A percentile compares a stretch with the other conserved stretches of the same genome.
Conservation (phyloP, 345 rosid genomes). For the Populus nigra region DNA sequence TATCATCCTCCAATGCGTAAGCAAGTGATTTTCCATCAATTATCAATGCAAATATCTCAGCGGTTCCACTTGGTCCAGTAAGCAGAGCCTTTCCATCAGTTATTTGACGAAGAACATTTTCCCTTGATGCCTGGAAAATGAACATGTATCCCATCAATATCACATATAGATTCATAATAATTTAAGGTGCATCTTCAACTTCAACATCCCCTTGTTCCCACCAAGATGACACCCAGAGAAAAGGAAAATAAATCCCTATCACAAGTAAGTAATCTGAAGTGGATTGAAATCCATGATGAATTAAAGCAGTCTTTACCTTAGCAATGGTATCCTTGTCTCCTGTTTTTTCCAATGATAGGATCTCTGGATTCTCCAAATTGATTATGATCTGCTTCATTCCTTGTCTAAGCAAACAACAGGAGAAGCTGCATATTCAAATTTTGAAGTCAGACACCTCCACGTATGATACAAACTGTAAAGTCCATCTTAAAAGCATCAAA, state of each 20-base stretch:
- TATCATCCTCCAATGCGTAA: slow-evolving; percentile 77
- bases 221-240: not conserved
- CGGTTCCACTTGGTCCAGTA: slow-evolving; percentile 42
- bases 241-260: not conserved
- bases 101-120: slow-evolving; percentile 61
- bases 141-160: slow-evolving; percentile 6
- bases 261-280: not conserved
- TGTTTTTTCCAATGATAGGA: slow-evolving; percentile 60
- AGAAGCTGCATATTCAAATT: slow-evolving; percentile 53
- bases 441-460: slow-evolving; percentile 20
- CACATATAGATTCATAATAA: not conserved
- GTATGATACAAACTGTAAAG: not conserved
- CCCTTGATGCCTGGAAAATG: slow-evolving; percentile 64
- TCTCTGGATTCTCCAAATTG: slow-evolving; percentile 64
- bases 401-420: slow-evolving; percentile 94
- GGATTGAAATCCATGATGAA: not conserved
- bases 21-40: slow-evolving; percentile 95
- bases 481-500: not conserved
- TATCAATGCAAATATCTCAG: slow-evolving; percentile 74
- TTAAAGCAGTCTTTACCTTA: slow-evolving; percentile 46
- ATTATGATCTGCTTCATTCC: slow-evolving; percentile 93
- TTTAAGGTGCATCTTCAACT: not conserved
- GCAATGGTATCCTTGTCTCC: slow-evolving; percentile 57
- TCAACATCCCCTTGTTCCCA: not conserved
- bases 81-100: slow-evolving; percentile 54